Conservation (phyloP, 176 grass and related monocot genomes). For the Carex myosuroides region DNA sequence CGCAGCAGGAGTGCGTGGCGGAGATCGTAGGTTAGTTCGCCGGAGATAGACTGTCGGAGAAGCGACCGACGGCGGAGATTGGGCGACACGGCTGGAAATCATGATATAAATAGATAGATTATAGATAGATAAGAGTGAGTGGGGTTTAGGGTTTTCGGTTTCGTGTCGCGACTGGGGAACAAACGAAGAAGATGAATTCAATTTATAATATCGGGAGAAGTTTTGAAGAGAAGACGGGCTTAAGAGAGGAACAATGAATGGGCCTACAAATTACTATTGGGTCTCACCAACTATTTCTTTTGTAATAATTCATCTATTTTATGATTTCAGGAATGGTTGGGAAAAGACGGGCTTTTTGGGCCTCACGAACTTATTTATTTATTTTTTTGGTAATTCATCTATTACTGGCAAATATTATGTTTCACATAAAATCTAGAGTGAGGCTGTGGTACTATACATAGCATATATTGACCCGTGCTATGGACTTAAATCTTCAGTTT, state of each 20-base stretch:
- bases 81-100: background rate
- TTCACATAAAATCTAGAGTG: background rate
- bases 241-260: too few species aligned
- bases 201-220: too few species aligned
- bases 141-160: background rate
- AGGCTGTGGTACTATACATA: too few species aligned
- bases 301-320: background rate
- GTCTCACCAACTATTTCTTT: background rate
- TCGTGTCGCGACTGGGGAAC: background rate
- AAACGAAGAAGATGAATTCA: background rate
- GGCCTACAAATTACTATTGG: too few species aligned
- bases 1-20: background rate
- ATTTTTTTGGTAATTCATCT: too few species aligned
- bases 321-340: too few species aligned
- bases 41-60: background rate
- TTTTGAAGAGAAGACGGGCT: too few species aligned
- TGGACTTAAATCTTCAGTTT: too few species aligned
- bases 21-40: background rate
- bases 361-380: too few species aligned
- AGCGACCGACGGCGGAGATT: background rate
- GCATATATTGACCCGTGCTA: too few species aligned
- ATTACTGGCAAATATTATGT: background rate
- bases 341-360: too few species aligned
- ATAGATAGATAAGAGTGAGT: background rate
- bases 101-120: background rate